Conservation (phyloP, 2,329 filamentous ascomycete genomes). For the Trichoderma gracile region DNA sequence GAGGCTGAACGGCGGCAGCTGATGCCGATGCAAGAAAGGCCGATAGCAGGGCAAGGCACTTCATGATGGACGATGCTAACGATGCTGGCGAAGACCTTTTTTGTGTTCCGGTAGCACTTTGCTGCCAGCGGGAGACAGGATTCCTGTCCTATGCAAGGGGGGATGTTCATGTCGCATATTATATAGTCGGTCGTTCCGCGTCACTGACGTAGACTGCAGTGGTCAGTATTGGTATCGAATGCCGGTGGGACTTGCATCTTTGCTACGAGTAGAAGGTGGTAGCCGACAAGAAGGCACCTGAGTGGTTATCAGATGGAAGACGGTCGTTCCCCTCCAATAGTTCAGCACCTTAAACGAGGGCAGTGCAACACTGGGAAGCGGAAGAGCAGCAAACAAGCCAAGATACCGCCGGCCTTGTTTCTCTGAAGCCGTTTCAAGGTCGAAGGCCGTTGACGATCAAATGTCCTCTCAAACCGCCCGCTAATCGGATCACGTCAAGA, state of each 20-base stretch:
- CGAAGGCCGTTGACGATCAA: neutral
- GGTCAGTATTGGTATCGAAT: neutral
- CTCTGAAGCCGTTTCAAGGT: neutral
- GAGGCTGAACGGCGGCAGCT: constrained; percentile 21
- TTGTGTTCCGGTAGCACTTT: constrained; percentile 5
- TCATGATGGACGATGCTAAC: constrained; percentile 26
- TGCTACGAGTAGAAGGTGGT: constrained; percentile 21
- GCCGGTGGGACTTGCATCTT: neutral
- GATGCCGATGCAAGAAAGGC: constrained; percentile 28
- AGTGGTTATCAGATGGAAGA: neutral
- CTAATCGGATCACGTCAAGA: constrained; percentile 11
- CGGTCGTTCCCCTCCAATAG: neutral
- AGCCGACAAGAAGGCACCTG: neutral
- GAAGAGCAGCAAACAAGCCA: constrained; percentile 14
- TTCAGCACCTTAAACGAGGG: constrained; percentile 1
- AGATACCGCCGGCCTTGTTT: neutral
- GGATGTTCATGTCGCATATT: neutral
- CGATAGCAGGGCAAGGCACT: constrained; percentile 26
- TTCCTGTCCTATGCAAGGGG: neutral
- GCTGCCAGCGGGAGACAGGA: neutral
- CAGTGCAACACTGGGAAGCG: constrained; percentile 6
- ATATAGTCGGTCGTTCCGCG: constrained; percentile 2
- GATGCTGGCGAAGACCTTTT: neutral
- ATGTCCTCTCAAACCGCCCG: neutral
- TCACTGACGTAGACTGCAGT: neutral